phyloP scores from a whole-genome alignment of 306 rosid genomes.

The Castanopsis chinensis region DNA sequence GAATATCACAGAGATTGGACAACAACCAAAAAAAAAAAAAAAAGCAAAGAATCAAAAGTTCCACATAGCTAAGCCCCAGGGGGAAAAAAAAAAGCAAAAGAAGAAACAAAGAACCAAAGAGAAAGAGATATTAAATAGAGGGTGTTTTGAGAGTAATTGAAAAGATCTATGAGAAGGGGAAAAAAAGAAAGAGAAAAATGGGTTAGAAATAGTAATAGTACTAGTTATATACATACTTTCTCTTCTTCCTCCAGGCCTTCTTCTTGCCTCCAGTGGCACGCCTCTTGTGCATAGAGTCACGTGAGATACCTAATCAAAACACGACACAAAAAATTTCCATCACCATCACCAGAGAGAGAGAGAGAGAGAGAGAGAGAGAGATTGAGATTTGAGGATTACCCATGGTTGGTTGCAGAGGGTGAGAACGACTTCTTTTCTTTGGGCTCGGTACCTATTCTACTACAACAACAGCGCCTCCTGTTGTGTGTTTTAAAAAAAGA shows the following conservation, averaged over 20 bases:
- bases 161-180: too few species aligned
- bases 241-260: constrained; percentile 54
- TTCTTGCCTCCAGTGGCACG: constrained; percentile 54
- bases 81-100: not conserved
- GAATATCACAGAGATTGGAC: not conserved
- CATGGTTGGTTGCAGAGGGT: not conserved
- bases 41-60: not conserved
- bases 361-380: not conserved
- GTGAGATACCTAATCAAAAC: constrained; percentile 35
- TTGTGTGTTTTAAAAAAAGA: not conserved
- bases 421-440: not conserved
- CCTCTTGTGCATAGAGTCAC: constrained; percentile 52
- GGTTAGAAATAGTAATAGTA: not conserved
- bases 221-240: constrained; percentile 26
- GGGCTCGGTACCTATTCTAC: not conserved
- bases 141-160: not conserved
- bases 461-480: not conserved
- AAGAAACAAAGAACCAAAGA: not conserved
- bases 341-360: too few species aligned
- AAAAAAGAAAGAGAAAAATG: not conserved
- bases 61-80: not conserved
- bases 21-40: not conserved
- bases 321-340: too few species aligned
- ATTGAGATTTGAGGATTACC: not conserved
- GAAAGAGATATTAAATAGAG: not conserved